Base-by-base conservation (phyloP, 2,329 filamentous ascomycete genomes). In the Plectosphaerella plurivora region DNA sequence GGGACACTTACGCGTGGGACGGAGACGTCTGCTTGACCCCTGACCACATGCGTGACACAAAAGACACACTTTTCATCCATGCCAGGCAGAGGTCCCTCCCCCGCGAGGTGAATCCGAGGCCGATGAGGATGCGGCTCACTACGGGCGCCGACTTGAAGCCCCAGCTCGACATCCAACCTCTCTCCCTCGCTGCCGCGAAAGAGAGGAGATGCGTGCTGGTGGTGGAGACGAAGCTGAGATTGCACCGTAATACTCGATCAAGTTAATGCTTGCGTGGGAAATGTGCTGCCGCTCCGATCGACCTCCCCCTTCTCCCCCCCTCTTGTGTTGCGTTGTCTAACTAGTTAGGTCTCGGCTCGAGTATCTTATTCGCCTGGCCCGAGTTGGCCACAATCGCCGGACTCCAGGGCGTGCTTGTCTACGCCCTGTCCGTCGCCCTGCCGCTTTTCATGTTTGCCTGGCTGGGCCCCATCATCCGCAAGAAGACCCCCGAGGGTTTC, bases 231-330 rank as follows among this genome's bases (percentile, higher is more conserved):
- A 91, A 83, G 89, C 89, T 93, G 89, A 94, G 89, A 93, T 87
- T 86, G 87, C 84, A 94, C 89, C 89, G 89, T 92, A 78, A 88
- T 86, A 93, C 89, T 93, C 89, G 89, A 94, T 89, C 89, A 94
- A 94, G 89, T 89, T 93, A 94, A 93, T 91, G 87, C 89, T 94
- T 94, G 89, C 89, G 89, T 93, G 89, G 86, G 89, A 88, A 93
- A 92, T 81, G 89, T 93, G 89, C 88, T 92, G 89, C 89, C 89
- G 88, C 88, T 90, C 83, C 75, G 72, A 73, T 68, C 70, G 68
- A 65, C 61, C 63, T 67, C 64, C 61, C 59, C 61, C 55, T 57
- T 55, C 53, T 49, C 58, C 45, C 55, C 58, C 57, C 60, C 60
- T 51, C 9, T 33, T 33, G 8, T 12, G 28, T 33, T 33, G 28